Evolutionary conservation across 352 stramenopile species (phyloP).

Genomic region (Pythium chondricola): DNA sequence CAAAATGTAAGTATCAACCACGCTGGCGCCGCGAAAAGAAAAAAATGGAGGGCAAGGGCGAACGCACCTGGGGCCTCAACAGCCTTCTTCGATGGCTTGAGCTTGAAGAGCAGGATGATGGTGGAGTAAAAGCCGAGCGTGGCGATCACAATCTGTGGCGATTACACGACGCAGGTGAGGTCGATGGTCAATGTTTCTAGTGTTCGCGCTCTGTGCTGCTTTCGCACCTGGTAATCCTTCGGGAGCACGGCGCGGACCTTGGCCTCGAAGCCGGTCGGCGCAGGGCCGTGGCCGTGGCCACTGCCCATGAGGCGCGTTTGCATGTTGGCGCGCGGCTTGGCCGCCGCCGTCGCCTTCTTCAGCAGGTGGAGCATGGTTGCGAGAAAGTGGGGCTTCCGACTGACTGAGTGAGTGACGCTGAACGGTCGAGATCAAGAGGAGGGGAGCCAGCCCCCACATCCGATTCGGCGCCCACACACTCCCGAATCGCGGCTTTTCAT

Average conservation of each 20-base stretch:
- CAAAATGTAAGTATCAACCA: neutral
- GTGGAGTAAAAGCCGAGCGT: constrained; percentile 78
- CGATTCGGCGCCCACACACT: constrained; percentile 1
- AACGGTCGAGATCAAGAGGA: constrained; percentile 2
- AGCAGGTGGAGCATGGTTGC: constrained; percentile 66
- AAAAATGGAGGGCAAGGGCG: too few relatives aligned
- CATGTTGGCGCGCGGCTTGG: constrained; percentile 40
- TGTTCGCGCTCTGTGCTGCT: too few relatives aligned
- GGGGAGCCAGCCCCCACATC: neutral
- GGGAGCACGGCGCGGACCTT: constrained; percentile 81
- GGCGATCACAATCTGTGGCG: constrained; percentile 73
- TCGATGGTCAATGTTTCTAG: neutral
- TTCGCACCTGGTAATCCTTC: constrained; percentile 83
- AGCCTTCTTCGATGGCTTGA: constrained; percentile 77
- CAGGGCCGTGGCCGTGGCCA: constrained; percentile 50
- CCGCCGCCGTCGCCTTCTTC: constrained; percentile 54
- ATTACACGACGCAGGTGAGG: neutral
- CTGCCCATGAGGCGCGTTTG: constrained; percentile 72
- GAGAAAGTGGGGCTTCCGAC: too few relatives aligned
- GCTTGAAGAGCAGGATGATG: constrained; percentile 79
- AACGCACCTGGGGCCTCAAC: constrained; percentile 42
- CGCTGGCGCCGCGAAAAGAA: too few relatives aligned
- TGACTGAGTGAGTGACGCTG: constrained; percentile 6
- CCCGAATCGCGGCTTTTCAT: constrained; percentile 14
- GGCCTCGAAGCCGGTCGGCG: constrained; percentile 71